Evolutionary conservation across 768 basidiomycete genomes (phyloP), one percentile per base, ranked within the genome.

Genomic region (Paxillus involutus): DNA sequence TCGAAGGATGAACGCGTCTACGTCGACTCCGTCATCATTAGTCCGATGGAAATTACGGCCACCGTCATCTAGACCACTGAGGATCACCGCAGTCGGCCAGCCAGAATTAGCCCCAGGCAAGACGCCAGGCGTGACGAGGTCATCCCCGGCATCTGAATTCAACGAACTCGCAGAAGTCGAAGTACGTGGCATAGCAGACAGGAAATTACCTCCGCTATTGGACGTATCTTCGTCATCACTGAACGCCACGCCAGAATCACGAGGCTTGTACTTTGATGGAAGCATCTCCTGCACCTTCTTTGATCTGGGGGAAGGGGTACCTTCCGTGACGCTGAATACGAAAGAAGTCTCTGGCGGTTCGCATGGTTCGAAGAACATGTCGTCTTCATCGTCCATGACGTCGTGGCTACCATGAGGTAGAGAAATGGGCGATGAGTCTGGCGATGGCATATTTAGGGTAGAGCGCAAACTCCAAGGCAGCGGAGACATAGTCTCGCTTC

Each of bases 1-100:
- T 29, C 82, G 82, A 60, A 85, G 71, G 57, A 92, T 91, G 68
- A 91, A 91, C 3, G 80, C 80, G 49, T 91, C 86, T 1, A 87
- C 78, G 53, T 82, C 78, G 30, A 74, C 61, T n/a, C 59, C 64
- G 6, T 70, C 69, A 10, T 60, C 64, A 50, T 47, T 56, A 45
- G 50, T 59, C 53, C 44, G 57, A 59, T 51, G 59, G 58, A 52
- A 42, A 53, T 61, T 51, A 54, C 57, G 58, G 47, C 65, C 50
- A 17, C 68, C 64, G 19, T 77, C 77, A 55, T 80, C 80, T 2
- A 75, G 63, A 13, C 75, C 77, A 32, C 68, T 70, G 24, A 79
- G 67, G 30, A 70, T 53, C 13, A 65, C 57, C 17, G 80, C 67
- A 13, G 66, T 68, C 1, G 88, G 89, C 89, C 89, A 91, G 12